Conservation (phyloP, 495 filamentous ascomycete species). For the Talaromyces adpressus region DNA sequence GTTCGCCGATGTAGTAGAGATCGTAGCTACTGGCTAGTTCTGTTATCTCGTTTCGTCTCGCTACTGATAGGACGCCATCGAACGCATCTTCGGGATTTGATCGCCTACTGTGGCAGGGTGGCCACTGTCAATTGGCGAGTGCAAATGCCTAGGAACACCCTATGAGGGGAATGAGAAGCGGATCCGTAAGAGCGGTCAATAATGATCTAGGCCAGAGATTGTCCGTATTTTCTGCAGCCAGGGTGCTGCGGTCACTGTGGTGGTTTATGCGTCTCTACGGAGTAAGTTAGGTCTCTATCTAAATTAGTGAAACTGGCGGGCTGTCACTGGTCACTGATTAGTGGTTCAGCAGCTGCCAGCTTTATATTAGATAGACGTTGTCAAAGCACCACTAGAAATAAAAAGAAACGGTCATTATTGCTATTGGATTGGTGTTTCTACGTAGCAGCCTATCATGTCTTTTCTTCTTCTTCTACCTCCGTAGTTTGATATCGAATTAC, state of each 20-base stretch:
- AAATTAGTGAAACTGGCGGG: background rate
- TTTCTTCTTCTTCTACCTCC: background rate
- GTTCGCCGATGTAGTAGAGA: background rate
- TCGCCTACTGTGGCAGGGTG: too few species aligned
- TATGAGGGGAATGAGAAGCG: background rate
- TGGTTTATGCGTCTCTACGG: background rate
- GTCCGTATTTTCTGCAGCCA: background rate
- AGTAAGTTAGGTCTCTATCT: background rate
- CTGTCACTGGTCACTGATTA: background rate
- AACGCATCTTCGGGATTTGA: background rate
- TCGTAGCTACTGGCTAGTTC: background rate
- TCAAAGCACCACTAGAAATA: background rate
- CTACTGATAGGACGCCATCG: background rate
- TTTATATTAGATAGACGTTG: background rate
- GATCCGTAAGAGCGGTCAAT: background rate
- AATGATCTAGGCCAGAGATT: background rate
- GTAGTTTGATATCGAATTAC: background rate
- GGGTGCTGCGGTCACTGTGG: too few species aligned
- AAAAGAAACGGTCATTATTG: background rate
- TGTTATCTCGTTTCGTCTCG: background rate
- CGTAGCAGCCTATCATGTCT: background rate
- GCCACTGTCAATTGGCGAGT: background rate
- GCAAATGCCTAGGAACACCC: background rate
- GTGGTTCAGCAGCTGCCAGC: background rate
- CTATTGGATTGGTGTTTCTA: background rate